phyloP scores from a whole-genome alignment of 108 stramenopile species.

The Pseudonitzschia multiseries region DNA sequence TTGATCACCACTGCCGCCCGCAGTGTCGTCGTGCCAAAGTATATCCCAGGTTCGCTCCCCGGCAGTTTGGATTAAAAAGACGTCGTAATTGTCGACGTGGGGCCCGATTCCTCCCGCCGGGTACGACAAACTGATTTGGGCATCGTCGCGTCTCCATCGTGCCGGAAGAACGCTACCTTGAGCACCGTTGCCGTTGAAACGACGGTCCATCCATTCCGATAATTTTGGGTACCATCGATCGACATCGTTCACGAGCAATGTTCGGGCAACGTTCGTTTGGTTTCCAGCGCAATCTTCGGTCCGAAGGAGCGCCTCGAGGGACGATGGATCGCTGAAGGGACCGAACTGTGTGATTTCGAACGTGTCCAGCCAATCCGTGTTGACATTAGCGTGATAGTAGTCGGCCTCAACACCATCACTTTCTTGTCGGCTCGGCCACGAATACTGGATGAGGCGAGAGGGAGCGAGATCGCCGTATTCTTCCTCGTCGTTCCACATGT shows the following conservation, averaged over 20 bases:
- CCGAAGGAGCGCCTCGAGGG: constrained; percentile 23
- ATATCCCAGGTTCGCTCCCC: constrained; percentile 81
- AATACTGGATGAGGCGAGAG: constrained; percentile 7
- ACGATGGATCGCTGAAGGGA: constrained; percentile 44
- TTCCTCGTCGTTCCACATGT: neutral
- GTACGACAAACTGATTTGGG: constrained; percentile 77
- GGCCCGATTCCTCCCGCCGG: constrained; percentile 87
- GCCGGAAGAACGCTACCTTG: constrained; percentile 41
- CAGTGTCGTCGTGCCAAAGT: constrained; percentile 25
- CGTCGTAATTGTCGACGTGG: constrained; percentile 95
- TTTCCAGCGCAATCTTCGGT: constrained; percentile 15
- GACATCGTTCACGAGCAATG: constrained; percentile 84
- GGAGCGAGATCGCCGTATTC: constrained; percentile 8
- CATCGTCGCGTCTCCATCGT: constrained; percentile 86
- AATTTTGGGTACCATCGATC: constrained; percentile 70
- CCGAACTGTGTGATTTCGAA: constrained; percentile 62
- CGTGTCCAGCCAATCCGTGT: constrained; percentile 24
- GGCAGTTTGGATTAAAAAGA: constrained; percentile 88
- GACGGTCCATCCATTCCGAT: constrained; percentile 72
- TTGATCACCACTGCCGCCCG: neutral
- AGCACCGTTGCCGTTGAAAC: constrained; percentile 29
- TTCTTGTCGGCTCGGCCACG: constrained; percentile 10
- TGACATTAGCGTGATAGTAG: constrained; percentile 23
- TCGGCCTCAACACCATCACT: constrained; percentile 44
- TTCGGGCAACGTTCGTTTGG: constrained; percentile 26